A percentile compares a stretch with the other conserved stretches of the same genome.
Conservation (phyloP, 345 rosid genomes). For the Eucalyptus marginata region DNA sequence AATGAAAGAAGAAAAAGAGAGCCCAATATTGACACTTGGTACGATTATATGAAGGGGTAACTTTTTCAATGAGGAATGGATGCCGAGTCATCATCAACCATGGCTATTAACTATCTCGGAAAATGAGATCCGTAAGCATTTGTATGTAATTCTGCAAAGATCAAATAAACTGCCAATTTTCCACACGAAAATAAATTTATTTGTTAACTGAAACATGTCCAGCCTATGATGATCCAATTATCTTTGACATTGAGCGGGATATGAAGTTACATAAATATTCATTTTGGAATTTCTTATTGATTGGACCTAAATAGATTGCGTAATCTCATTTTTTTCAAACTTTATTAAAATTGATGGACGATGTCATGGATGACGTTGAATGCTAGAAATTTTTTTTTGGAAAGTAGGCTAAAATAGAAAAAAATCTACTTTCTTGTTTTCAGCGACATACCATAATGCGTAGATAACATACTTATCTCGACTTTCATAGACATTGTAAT, state of each 20-base stretch:
- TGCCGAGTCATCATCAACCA: not conserved
- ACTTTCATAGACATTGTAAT: not conserved
- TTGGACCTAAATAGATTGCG: not conserved
- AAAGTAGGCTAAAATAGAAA: not conserved
- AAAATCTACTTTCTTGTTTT: not conserved
- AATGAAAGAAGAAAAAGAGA: not conserved
- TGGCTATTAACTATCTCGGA: not conserved
- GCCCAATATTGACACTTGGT: not conserved
- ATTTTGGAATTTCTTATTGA: not conserved
- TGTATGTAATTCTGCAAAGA: not conserved
- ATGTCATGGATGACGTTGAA: not conserved
- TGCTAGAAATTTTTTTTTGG: not conserved
- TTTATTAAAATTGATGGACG: not conserved
- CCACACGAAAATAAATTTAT: not conserved
- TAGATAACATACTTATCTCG: not conserved
- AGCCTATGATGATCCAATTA: not conserved
- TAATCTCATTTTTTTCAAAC: not conserved
- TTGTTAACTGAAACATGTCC: not conserved
- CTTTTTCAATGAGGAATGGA: not conserved
- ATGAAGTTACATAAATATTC: not conserved
- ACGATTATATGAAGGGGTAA: not conserved
- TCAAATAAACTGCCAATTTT: not conserved
- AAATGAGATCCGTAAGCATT: not conserved
- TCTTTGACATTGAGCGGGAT: not conserved
- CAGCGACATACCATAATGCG: not conserved